phyloP scores from a whole-genome alignment of 352 stramenopile species.

The Stramenopiles sp. region DNA sequence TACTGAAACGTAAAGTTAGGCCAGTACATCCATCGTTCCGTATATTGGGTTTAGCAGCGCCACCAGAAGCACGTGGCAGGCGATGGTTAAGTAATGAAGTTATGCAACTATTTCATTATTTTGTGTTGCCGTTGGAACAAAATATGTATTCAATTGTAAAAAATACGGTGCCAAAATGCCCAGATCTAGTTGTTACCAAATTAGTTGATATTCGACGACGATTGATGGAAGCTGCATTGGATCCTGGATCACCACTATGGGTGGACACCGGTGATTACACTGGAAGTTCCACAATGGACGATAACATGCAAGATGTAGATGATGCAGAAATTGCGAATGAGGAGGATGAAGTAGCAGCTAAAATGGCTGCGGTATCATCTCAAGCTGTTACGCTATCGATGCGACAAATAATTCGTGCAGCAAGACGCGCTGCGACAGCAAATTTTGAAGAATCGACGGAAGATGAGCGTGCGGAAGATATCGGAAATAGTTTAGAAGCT shows the following conservation, averaged over 20 bases:
- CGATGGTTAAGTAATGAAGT: slow-evolving; percentile 1
- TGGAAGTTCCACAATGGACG: background rate
- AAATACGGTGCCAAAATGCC: background rate
- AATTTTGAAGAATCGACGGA: background rate
- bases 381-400: background rate
- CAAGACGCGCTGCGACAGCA: background rate
- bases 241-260: background rate
- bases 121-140: background rate
- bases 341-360: background rate
- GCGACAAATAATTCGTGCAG: background rate
- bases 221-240: background rate
- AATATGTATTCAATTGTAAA: background rate
- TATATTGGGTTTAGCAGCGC: slow-evolving; percentile 45
- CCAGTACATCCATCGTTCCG: slow-evolving; percentile 63
- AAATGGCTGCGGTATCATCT: background rate
- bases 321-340: background rate
- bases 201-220: background rate
- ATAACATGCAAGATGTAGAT: background rate
- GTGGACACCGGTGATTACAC: background rate
- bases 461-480: background rate
- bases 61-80: background rate
- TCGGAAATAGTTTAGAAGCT: slow-evolving; percentile 1
- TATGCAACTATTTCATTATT: slow-evolving; percentile 8
- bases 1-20: slow-evolving; percentile 23
- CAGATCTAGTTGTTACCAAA: background rate